Evolutionary conservation across 345 rosid species (phyloP).

Genomic region (Gossypium raimondii): DNA sequence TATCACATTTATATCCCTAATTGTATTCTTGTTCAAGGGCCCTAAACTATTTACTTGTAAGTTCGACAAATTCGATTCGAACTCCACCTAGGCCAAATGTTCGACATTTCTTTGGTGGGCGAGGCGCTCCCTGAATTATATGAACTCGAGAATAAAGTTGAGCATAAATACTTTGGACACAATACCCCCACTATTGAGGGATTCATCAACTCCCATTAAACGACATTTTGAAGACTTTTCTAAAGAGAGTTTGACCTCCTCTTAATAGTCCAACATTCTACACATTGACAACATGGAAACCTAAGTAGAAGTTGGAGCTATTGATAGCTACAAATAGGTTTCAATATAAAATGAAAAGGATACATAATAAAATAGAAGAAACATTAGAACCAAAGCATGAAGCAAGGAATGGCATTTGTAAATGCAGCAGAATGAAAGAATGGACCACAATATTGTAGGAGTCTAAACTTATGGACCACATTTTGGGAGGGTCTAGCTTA

Average conservation of each 20-base stretch:
- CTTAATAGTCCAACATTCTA: not conserved
- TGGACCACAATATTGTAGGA: slow-evolving; percentile 4
- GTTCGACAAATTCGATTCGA: not conserved
- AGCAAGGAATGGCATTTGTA: not conserved
- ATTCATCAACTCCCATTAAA: too few relatives aligned
- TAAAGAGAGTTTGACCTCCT: too few relatives aligned
- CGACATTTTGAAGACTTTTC: too few relatives aligned
- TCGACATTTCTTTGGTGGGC: too few relatives aligned
- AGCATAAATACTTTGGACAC: too few relatives aligned
- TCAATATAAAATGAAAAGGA: not conserved
- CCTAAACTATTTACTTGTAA: too few relatives aligned
- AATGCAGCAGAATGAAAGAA: slow-evolving; percentile 7
- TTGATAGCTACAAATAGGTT: not conserved
- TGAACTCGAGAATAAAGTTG: too few relatives aligned
- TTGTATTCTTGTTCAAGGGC: too few relatives aligned
- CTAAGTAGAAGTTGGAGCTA: not conserved
- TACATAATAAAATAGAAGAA: not conserved
- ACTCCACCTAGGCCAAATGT: too few relatives aligned
- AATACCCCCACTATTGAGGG: too few relatives aligned
- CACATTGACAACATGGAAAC: not conserved
- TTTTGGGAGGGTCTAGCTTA: not conserved
- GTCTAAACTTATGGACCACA: slow-evolving; percentile 18
- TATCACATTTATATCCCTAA: too few relatives aligned
- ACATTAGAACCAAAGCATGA: not conserved
- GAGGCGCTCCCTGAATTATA: too few relatives aligned